A percentile compares a stretch with the other conserved stretches of the same genome.
Conservation (phyloP, 1,284 basidiomycete genomes). For the Filobasidium uniguttulatum region DNA sequence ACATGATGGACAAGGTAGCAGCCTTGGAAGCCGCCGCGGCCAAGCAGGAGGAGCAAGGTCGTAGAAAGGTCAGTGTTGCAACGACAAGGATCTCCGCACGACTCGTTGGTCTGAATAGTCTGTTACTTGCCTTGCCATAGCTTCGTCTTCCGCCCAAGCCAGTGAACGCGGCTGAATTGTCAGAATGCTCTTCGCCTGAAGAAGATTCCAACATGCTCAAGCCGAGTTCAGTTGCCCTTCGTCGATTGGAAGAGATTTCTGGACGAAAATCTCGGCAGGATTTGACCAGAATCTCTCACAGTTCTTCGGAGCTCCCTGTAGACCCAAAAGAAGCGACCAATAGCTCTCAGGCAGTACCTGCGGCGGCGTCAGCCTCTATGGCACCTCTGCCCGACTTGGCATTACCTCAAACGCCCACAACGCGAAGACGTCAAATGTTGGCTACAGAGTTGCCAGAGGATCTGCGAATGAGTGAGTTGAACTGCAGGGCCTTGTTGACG, state of each 20-base stretch:
- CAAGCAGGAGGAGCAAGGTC: slow-evolving; percentile 1
- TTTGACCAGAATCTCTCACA: background rate
- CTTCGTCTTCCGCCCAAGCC: slow-evolving; percentile 15
- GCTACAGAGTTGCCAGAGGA: slow-evolving; percentile 16
- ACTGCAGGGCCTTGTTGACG: background rate
- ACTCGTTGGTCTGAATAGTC: background rate
- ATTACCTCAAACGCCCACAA: slow-evolving; percentile 15
- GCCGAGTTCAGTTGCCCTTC: slow-evolving; percentile 12
- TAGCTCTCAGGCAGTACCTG: no score
- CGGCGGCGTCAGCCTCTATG: no score
- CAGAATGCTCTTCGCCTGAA: slow-evolving; percentile 15
- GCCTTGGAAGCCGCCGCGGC: background rate
- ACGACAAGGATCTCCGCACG: background rate
- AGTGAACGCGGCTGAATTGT: slow-evolving; percentile 8
- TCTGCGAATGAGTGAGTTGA: slow-evolving; percentile 13
- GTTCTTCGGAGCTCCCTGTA: slow-evolving; percentile 10
- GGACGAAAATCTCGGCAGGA: background rate
- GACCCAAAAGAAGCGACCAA: no score
- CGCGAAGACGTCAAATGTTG: slow-evolving; percentile 14
- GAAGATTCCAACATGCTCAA: slow-evolving; percentile 7
- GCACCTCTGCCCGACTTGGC: slow-evolving; percentile 5
- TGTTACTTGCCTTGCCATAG: background rate
- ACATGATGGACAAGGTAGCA: slow-evolving; percentile 2
- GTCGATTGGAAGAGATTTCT: slow-evolving; percentile 13
- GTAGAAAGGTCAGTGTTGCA: slow-evolving; percentile 9